A percentile compares a stretch with the other conserved stretches of the same genome.
phyloP scores from a whole-genome alignment of 495 filamentous ascomycete genomes.

The Podospora fimiseda region DNA sequence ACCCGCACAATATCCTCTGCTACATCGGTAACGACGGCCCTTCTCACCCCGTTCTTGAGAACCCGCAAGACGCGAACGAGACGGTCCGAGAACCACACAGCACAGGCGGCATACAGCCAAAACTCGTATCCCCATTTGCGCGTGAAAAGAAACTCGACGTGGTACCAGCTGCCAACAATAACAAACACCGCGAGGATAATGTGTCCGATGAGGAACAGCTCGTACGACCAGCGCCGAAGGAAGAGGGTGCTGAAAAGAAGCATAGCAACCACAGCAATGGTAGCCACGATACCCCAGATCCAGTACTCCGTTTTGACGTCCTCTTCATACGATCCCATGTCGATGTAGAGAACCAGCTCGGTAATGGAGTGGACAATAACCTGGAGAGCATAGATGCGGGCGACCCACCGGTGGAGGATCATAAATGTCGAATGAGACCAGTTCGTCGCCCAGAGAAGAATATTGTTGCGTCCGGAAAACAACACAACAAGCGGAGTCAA shows the following conservation, averaged over 20 bases:
- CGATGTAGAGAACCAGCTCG: slow-evolving; percentile 17
- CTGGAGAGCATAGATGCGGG: slow-evolving; percentile 32
- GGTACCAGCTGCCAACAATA: slow-evolving; percentile 40
- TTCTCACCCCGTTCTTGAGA: slow-evolving; percentile 21
- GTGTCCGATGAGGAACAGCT: slow-evolving; percentile 38
- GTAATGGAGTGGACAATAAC: slow-evolving; percentile 32
- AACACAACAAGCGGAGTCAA: slow-evolving; percentile 30
- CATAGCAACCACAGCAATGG: slow-evolving; percentile 19
- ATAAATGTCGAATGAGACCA: slow-evolving; percentile 41
- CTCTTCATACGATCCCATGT: slow-evolving; percentile 19
- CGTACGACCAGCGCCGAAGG: slow-evolving; percentile 32
- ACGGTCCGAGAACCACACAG: slow-evolving; percentile 43
- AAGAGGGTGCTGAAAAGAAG: slow-evolving; percentile 18
- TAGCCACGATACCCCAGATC: slow-evolving; percentile 40
- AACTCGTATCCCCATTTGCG: slow-evolving; percentile 31
- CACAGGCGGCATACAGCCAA: slow-evolving; percentile 40
- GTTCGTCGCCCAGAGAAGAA: slow-evolving; percentile 41
- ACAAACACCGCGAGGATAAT: slow-evolving; percentile 33
- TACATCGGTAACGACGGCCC: slow-evolving; percentile 30
- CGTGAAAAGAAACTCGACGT: slow-evolving; percentile 20
- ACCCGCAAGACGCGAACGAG: slow-evolving; percentile 29
- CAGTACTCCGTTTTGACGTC: slow-evolving; percentile 27
- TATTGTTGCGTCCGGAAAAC: slow-evolving; percentile 38
- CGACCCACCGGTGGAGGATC: slow-evolving; percentile 43
- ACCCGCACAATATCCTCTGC: slow-evolving; percentile 28